These are phyloP conservation scores for Solanum pimpinellifolium DNA, from an alignment of 257 asterid genomes.

Conservation along the genomic window DNA sequence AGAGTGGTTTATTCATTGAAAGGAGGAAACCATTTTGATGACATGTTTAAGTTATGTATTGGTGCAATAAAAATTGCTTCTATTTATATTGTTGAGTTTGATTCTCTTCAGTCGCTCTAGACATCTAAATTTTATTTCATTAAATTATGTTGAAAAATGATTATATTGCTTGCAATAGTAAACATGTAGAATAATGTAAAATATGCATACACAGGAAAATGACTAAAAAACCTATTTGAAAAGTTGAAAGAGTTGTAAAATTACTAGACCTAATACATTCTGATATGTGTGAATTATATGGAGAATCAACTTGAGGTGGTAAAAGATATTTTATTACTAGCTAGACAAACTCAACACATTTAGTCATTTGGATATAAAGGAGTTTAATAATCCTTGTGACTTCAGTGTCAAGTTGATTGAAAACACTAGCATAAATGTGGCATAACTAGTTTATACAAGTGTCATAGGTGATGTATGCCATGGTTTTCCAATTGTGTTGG, in stretches of 20 bases:
- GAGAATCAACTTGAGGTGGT: neutral
- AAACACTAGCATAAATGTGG: neutral
- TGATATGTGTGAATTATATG: neutral
- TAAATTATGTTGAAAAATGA: neutral
- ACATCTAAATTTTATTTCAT: neutral
- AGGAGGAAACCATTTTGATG: no score
- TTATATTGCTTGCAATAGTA: neutral
- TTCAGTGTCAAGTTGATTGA: neutral
- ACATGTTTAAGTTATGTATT: no score
- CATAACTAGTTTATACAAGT: neutral
- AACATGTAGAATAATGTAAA: neutral
- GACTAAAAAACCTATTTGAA: neutral
- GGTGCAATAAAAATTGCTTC: neutral
- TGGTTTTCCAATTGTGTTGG: neutral
- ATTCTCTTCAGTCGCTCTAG: neutral
- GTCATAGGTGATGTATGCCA: neutral
- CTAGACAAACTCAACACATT: neutral
- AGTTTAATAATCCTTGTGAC: neutral
- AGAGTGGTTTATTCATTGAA: no score
- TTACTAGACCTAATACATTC: neutral
- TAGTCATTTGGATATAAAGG: neutral
- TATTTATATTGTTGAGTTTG: neutral
- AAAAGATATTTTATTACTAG: neutral
- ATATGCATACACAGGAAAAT: neutral
- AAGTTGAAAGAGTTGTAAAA: neutral